A percentile compares a stretch with the other conserved stretches of the same genome.
These are phyloP conservation scores for Aspergillus hiratsukae DNA, from an alignment of 2,329 filamentous ascomycete species.

Conservation along the genomic window DNA sequence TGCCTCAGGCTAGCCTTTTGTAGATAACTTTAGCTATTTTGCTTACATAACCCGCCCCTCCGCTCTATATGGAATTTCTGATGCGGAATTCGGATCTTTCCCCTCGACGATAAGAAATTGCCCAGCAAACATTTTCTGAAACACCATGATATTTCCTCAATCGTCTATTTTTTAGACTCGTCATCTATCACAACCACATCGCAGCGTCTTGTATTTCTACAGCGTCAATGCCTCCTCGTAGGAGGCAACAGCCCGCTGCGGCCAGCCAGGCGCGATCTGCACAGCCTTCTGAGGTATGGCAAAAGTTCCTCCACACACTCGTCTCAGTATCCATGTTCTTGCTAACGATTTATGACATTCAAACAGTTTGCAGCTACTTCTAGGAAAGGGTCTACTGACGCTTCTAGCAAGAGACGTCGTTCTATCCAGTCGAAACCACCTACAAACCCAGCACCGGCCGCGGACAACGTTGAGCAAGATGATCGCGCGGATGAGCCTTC, in stretches of 20 bases:
- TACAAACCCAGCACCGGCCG: conserved; percentile 14
- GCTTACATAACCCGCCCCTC: conserved; percentile 10
- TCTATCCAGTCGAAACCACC: conserved; percentile 23
- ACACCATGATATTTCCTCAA: conserved; percentile 9
- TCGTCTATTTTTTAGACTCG: neutral
- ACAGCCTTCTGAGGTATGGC: conserved; percentile 30
- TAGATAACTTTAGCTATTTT: conserved; percentile 1
- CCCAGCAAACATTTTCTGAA: conserved; percentile 2
- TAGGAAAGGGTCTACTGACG: conserved; percentile 14
- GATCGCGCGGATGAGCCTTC: conserved; percentile 16
- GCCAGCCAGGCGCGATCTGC: conserved; percentile 20
- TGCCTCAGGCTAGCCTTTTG: neutral
- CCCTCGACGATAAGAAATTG: conserved; percentile 23
- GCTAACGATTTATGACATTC: conserved; percentile 8
- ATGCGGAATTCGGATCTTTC: conserved; percentile 14
- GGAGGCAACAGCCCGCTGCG: conserved; percentile 30
- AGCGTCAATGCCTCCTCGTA: conserved; percentile 34
- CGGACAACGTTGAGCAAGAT: conserved; percentile 13
- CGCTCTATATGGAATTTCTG: conserved; percentile 10
- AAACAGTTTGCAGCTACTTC: conserved; percentile 14
- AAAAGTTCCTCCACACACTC: conserved; percentile 22
- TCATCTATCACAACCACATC: neutral
- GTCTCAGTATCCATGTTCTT: neutral
- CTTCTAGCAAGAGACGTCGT: conserved; percentile 23
- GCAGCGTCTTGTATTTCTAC: neutral